These are phyloP conservation scores for Coffea eugenioides DNA, from an alignment of 257 asterid genomes.

Conservation along the genomic window DNA sequence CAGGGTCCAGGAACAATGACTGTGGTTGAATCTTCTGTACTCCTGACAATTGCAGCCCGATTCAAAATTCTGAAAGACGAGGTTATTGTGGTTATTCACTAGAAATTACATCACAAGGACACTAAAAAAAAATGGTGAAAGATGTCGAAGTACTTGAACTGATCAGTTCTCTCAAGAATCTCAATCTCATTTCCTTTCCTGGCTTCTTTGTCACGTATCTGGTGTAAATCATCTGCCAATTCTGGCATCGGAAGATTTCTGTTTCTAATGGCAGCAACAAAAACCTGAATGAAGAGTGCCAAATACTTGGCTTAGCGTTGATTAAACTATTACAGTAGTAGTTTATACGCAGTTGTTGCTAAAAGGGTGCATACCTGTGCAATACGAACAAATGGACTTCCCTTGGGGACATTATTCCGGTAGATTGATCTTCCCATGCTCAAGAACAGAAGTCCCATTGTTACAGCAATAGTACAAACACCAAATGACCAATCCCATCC, in stretches of 20 bases:
- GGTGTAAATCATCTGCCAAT: conserved; percentile 41
- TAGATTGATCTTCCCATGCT: conserved; percentile 51
- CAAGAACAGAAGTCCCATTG: conserved; percentile 41
- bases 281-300: conserved; percentile 41
- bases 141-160: conserved; percentile 46
- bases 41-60: conserved; percentile 47
- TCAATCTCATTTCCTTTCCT: conserved; percentile 33
- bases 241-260: conserved; percentile 47
- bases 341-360: neutral
- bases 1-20: conserved; percentile 34
- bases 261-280: conserved; percentile 58
- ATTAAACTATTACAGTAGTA: neutral
- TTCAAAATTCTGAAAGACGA: conserved; percentile 48
- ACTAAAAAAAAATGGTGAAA: neutral
- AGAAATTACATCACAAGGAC: neutral
- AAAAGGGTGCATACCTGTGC: conserved; percentile 37
- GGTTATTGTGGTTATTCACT: neutral
- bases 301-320: neutral
- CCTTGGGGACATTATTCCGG: conserved; percentile 48
- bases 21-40: conserved; percentile 18
- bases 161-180: conserved; percentile 61
- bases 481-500: conserved; percentile 88
- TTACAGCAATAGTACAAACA: conserved; percentile 50
- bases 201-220: conserved; percentile 49
- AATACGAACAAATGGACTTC: conserved; percentile 59